phyloP scores from a whole-genome alignment of 208 protist genomes.

The Porcisia deanei region DNA sequence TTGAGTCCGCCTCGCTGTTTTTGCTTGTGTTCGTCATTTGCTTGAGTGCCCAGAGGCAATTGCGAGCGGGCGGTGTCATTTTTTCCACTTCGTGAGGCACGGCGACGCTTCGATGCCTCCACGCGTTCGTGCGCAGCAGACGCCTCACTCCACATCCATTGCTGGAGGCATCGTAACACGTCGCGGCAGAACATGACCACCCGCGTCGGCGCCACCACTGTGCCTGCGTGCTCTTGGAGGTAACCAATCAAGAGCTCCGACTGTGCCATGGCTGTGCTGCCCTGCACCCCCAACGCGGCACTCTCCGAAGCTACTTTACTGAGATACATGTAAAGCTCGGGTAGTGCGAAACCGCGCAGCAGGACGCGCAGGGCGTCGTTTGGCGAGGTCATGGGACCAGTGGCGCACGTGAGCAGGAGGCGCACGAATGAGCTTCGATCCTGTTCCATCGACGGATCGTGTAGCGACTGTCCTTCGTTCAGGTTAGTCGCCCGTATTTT shows the following conservation, averaged over 20 bases:
- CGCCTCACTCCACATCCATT: constrained; percentile 16
- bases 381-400: constrained; percentile 29
- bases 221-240: constrained; percentile 54
- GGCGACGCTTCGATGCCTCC: not conserved
- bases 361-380: constrained; percentile 46
- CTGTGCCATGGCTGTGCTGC: constrained; percentile 62
- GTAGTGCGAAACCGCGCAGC: constrained; percentile 62
- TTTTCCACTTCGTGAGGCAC: not conserved
- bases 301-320: constrained; percentile 66
- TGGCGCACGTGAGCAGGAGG: constrained; percentile 56
- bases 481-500: not conserved
- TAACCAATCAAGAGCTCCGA: constrained; percentile 66
- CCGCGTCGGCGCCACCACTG: constrained; percentile 52
- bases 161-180: constrained; percentile 29
- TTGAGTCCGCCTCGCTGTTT: not conserved
- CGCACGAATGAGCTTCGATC: constrained; percentile 63
- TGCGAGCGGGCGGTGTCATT: not conserved
- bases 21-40: not conserved
- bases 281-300: constrained; percentile 49
- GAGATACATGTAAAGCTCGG: constrained; percentile 74
- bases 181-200: constrained; percentile 46
- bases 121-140: constrained; percentile 6
- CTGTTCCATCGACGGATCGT: constrained; percentile 1
- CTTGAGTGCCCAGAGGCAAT: not conserved
- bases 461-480: not conserved